Evolutionary conservation across 2,329 filamentous ascomycete species (phyloP).

Genomic region (Pseudogymnoascus sp.): DNA sequence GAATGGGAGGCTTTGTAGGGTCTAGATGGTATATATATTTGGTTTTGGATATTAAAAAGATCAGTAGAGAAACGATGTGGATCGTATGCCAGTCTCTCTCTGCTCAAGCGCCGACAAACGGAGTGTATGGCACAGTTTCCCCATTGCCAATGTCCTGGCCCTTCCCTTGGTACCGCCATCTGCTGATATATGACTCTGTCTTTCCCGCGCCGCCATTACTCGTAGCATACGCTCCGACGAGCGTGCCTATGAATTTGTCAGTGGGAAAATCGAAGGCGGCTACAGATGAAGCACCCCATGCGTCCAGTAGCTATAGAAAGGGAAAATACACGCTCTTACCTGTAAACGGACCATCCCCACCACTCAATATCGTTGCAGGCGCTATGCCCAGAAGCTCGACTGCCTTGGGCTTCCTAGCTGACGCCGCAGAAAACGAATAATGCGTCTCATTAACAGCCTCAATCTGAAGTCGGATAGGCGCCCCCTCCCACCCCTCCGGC

Average conservation of each 20-base stretch:
- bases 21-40: neutral
- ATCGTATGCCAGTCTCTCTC: neutral
- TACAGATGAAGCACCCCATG: neutral
- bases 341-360: conserved; percentile 11
- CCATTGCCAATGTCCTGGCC: conserved; percentile 10
- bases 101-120: neutral
- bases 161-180: conserved; percentile 13
- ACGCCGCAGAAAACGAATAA: conserved; percentile 13
- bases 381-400: conserved; percentile 39
- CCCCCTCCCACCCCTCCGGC: conserved; percentile 32
- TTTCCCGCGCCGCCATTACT: conserved; percentile 40
- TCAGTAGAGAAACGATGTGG: too few relatives aligned
- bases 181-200: conserved; percentile 38
- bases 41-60: neutral
- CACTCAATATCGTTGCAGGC: conserved; percentile 33
- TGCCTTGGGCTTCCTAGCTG: conserved; percentile 29
- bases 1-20: conserved; percentile 19
- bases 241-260: conserved; percentile 33
- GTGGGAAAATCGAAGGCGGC: neutral
- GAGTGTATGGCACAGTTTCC: neutral
- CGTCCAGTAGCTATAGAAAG: conserved; percentile 5
- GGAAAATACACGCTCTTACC: neutral
- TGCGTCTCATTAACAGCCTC: neutral
- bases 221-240: conserved; percentile 47
- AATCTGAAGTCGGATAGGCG: neutral